Conservation (phyloP, 371 early-diverging fungal species). For the Entomophthora muscae region DNA sequence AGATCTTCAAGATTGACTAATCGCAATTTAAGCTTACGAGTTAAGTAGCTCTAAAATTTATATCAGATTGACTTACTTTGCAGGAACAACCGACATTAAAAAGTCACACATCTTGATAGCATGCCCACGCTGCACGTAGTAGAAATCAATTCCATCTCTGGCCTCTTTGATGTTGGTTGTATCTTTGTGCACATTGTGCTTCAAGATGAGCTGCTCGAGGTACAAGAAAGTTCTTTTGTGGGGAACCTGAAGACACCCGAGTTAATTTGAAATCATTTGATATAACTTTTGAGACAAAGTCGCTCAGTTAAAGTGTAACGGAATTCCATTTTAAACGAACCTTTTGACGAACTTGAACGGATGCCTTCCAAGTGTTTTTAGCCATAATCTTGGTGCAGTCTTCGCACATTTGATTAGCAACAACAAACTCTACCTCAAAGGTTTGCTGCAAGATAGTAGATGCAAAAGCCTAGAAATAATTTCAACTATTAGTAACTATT, state of each 20-base stretch:
- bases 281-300: slow-evolving; percentile 93
- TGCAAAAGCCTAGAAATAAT: slow-evolving; percentile 70
- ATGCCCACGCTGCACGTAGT: slow-evolving; percentile 75
- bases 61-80: slow-evolving; percentile 24
- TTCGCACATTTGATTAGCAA: slow-evolving; percentile 87
- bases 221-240: slow-evolving; percentile 97
- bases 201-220: slow-evolving; percentile 96
- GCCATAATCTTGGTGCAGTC: slow-evolving; percentile 97
- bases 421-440: slow-evolving; percentile 89
- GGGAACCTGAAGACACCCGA: slow-evolving; percentile 91
- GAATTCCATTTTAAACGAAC: slow-evolving; percentile 39
- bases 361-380: slow-evolving; percentile 97
- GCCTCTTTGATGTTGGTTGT: slow-evolving; percentile 96
- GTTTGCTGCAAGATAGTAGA: slow-evolving; percentile 90
- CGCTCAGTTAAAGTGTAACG: too few species aligned
- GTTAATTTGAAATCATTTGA: slow-evolving; percentile 99
- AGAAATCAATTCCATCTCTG: slow-evolving; percentile 98
- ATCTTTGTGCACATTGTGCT: slow-evolving; percentile 92
- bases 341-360: slow-evolving; percentile 98
- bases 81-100: slow-evolving; percentile 70
- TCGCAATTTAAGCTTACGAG: too few species aligned
- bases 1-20: too few species aligned
- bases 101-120: slow-evolving; percentile 96
- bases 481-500: not conserved
- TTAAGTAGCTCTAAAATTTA: too few species aligned